Base-by-base conservation (phyloP, 2,329 filamentous ascomycete genomes). In the Botrytis byssoidea region DNA sequence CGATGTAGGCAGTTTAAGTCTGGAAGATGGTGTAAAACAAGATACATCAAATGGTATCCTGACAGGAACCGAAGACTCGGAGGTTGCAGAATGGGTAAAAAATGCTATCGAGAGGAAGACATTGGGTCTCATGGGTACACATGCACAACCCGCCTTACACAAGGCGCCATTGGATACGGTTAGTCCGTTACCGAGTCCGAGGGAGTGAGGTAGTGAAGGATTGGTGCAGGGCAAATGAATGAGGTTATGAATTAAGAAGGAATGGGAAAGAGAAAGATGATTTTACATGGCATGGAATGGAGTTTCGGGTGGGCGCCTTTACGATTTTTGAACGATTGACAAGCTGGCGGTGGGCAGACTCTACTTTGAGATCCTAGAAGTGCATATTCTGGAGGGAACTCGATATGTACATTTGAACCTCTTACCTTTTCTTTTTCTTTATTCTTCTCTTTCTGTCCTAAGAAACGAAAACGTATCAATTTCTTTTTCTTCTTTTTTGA, bases 11-110 rank as follows among this genome's bases (percentile, higher is more conserved):
- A 73, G 73, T 74, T 74, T 79, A 32, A 35, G 16, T 22, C 61
- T 66, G 8, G 25, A 51, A 18, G 57, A 32, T 48, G 57, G n/a
- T 20, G 46, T n/a, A 22, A 46, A 59, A 40, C 35, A 35, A 25
- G 55, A 69, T 48, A 25, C 35, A 51, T 44, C 51, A 32, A 22
- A 48, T 46, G 35, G 35, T n/a, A 65, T 73, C 22, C 8, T 55
- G 35, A 61, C 42, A 20, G 79, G 81, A 37, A 78, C 78, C 0
- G 89, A 91, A 71, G 95, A 99, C 78, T 84, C 87, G 55, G 95
- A 98, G 81, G 93, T 98, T 8, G 93, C 93, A 0, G 87, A 89
- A 42, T 99, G 96, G 96, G 95, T 97, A 1, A 87, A 86, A 57
- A 85, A 84, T 10, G 92, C 93, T 29, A 83, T 98, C 60, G 89